Conservation (phyloP, 148 eudicot species). For the Rhododendron molle region DNA sequence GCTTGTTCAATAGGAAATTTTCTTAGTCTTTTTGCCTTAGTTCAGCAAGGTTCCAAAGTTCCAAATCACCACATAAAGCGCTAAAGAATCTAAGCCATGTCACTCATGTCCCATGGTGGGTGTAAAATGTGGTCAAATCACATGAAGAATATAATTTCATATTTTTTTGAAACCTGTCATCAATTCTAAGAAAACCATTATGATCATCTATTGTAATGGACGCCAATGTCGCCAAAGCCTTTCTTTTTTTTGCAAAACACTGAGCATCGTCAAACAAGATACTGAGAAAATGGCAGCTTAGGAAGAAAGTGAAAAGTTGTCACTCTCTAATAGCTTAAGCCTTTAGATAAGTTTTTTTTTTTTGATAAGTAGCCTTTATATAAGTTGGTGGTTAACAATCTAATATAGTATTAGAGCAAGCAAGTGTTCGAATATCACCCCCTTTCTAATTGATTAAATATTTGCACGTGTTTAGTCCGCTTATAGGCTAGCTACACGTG, state of each 20-base stretch:
- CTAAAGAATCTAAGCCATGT: neutral
- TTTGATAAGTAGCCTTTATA: too few relatives aligned
- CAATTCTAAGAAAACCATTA: neutral
- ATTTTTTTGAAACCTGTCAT: neutral
- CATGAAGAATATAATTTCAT: neutral
- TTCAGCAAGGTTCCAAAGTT: too few relatives aligned
- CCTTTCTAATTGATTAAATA: neutral
- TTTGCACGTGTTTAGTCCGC: neutral
- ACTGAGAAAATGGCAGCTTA: neutral
- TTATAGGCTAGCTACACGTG: neutral
- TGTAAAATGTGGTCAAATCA: neutral
- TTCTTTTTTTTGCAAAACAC: neutral
- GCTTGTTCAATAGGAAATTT: too few relatives aligned
- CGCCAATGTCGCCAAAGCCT: neutral
- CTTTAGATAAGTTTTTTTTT: too few relatives aligned
- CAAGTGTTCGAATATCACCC: neutral
- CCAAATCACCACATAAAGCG: neutral
- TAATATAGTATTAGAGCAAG: neutral
- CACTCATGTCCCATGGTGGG: neutral
- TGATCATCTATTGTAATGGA: neutral
- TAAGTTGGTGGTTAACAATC: too few relatives aligned
- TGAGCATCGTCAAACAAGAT: neutral
- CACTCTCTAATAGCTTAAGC: too few relatives aligned
- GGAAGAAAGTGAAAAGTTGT: neutral
- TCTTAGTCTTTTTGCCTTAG: too few relatives aligned